Evolutionary conservation across 2,329 filamentous ascomycete species (phyloP).

Genomic region (Penicillium sp.): DNA sequence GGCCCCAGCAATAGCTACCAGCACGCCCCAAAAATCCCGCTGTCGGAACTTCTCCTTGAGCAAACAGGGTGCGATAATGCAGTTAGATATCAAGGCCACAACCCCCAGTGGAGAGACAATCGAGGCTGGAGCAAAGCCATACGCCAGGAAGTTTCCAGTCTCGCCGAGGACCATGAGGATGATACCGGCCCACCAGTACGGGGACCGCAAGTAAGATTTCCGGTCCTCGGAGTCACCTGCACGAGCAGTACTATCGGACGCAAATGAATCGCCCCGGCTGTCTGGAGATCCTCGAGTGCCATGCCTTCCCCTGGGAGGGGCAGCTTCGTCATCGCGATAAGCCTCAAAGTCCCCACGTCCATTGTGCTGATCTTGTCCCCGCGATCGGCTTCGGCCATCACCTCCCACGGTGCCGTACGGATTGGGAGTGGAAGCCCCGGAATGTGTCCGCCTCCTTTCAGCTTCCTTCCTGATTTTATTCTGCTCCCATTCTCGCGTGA

Average conservation of each 20-base stretch:
- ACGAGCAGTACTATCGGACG: slow-evolving; percentile 44
- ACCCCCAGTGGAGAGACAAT: slow-evolving; percentile 96
- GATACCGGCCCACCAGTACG: slow-evolving; percentile 96
- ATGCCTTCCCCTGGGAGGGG: slow-evolving; percentile 21
- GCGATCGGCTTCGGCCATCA: slow-evolving; percentile 11
- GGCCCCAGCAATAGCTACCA: slow-evolving; percentile 83
- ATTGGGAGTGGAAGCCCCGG: slow-evolving; percentile 19
- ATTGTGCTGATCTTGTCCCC: slow-evolving; percentile 15
- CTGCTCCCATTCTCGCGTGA: slow-evolving; percentile 69
- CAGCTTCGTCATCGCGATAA: slow-evolving; percentile 38
- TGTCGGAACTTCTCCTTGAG: slow-evolving; percentile 86
- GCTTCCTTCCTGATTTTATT: slow-evolving; percentile 58
- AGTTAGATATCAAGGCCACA: slow-evolving; percentile 96
- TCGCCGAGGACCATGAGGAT: slow-evolving; percentile 91
- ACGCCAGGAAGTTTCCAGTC: slow-evolving; percentile 93
- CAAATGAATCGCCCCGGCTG: slow-evolving; percentile 33
- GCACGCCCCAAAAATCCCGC: slow-evolving; percentile 83
- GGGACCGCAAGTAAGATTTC: slow-evolving; percentile 81
- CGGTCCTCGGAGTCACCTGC: slow-evolving; percentile 49
- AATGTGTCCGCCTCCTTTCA: slow-evolving; percentile 51
- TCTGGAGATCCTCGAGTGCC: slow-evolving; percentile 40
- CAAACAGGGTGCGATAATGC: slow-evolving; percentile 91
- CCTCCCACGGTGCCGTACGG: slow-evolving; percentile 49
- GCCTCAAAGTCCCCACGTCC: slow-evolving; percentile 23
- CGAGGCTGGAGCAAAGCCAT: slow-evolving; percentile 95